Base-by-base conservation (phyloP, 345 rosid genomes). In the Raphanus raphanistrum region DNA sequence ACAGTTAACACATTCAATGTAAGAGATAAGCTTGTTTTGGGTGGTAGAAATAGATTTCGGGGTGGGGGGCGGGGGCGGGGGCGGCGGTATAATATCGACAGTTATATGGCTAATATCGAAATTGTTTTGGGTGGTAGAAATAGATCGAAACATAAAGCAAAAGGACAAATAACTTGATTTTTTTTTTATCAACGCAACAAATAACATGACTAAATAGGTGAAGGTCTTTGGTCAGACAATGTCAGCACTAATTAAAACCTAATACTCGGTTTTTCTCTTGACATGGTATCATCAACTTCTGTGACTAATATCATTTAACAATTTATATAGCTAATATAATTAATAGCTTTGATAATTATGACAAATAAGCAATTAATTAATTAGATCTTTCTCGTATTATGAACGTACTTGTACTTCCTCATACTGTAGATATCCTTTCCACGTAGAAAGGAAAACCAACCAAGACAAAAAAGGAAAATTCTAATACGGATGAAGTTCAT, bases 341-440 rank as follows among this genome's bases (percentile, higher is more conserved):
- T 33, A 27, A 4, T 15, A 11, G 33, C 26, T 72, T 59, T 8
- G 63, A 65, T 71, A 41, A 43, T 29, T 8, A 70, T 62, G 59
- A 76, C 13, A 63, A 43, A 27, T 36, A 33, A 71, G 13, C 67
- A 9, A 77, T 6, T 8, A 45, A 77, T 6, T 8, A 48, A 72
- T 33, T 52, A 76, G 21, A 27, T 12, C 3, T 55, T 77, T 71
- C 71, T 38, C 55, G 28, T 71, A 71, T 55, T 16, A 45, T 72
- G 72, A 59, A 66, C 76, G 77, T 78, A 66, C 81, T 78, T 78
- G 81, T 78, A 78, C 81, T 78, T 66, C 63, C 38, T 1, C 41
- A 36, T 2, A 68, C 72, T 70, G 72, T 69, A 69, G 58, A 57
- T 61, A 74, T 25, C 68, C 13, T 68, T 64, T 21, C 60, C 76